Evolutionary conservation across 495 filamentous ascomycete species (phyloP).

Genomic region (Neurospora discreta): DNA sequence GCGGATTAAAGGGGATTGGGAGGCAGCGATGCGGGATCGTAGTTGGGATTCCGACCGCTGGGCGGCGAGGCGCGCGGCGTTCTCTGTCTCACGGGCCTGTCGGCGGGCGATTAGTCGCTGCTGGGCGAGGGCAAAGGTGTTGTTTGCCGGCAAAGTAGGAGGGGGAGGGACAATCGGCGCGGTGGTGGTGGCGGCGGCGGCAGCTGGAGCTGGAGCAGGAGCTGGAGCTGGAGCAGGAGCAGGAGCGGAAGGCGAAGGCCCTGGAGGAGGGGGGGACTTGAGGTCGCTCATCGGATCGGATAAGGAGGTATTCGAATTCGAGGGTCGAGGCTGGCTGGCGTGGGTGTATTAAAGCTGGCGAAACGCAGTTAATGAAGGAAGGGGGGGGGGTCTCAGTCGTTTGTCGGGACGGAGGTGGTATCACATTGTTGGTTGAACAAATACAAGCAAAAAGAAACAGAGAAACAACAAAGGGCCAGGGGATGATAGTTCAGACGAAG

Average conservation of each 20-base stretch:
- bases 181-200: neutral
- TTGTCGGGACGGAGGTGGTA: neutral
- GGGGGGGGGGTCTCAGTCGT: neutral
- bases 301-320: neutral
- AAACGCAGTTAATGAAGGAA: neutral
- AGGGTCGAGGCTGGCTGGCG: neutral
- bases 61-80: constrained; percentile 42
- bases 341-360: neutral
- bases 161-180: neutral
- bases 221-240: neutral
- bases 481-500: neutral
- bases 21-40: constrained; percentile 41
- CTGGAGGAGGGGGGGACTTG: neutral
- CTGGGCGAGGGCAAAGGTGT: constrained; percentile 71
- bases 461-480: neutral
- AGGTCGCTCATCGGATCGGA: constrained; percentile 5
- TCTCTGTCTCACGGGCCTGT: constrained; percentile 53
- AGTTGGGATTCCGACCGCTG: constrained; percentile 48
- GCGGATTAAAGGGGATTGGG: constrained; percentile 53
- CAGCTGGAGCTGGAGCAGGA: neutral
- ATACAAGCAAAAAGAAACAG: neutral
- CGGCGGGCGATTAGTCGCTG: constrained; percentile 71
- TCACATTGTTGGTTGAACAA: neutral
- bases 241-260: neutral
- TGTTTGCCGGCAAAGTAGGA: neutral